Evolutionary conservation across 2,329 filamentous ascomycete species (phyloP).

Genomic region (Alternaria ethzedia): DNA sequence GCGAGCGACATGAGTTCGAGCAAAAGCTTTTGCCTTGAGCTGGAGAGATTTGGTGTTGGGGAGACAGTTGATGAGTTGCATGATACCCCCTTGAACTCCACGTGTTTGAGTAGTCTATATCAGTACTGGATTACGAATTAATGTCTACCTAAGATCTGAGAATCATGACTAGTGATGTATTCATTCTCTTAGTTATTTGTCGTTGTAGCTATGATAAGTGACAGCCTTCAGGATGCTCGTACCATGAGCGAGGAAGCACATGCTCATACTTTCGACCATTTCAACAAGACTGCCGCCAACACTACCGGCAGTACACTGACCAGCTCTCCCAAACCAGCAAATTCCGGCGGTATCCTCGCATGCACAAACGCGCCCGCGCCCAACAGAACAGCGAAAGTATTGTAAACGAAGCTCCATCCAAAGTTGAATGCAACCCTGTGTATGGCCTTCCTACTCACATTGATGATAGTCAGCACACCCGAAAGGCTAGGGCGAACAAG

Average conservation of each 20-base stretch:
- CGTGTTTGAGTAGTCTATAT: background rate
- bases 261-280: conserved; percentile 38
- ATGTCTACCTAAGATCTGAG: background rate
- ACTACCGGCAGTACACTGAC: conserved; percentile 77
- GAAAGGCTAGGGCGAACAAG: conserved; percentile 60
- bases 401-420: conserved; percentile 73
- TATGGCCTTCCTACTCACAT: conserved; percentile 55
- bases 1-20: conserved; percentile 40
- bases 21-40: conserved; percentile 45
- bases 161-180: background rate
- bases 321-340: conserved; percentile 73
- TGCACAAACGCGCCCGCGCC: conserved; percentile 64
- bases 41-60: background rate
- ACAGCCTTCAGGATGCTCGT: background rate
- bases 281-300: conserved; percentile 58
- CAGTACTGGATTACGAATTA: background rate
- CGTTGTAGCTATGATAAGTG: background rate
- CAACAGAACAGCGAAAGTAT: conserved; percentile 70
- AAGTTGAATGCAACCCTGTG: conserved; percentile 68
- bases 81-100: conserved; percentile 2
- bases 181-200: background rate
- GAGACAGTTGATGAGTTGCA: background rate
- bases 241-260: background rate
- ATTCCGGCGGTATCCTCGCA: conserved; percentile 66
- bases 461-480: conserved; percentile 63